phyloP scores from a whole-genome alignment of 2,329 filamentous ascomycete genomes.

The Myotisia sp. region DNA sequence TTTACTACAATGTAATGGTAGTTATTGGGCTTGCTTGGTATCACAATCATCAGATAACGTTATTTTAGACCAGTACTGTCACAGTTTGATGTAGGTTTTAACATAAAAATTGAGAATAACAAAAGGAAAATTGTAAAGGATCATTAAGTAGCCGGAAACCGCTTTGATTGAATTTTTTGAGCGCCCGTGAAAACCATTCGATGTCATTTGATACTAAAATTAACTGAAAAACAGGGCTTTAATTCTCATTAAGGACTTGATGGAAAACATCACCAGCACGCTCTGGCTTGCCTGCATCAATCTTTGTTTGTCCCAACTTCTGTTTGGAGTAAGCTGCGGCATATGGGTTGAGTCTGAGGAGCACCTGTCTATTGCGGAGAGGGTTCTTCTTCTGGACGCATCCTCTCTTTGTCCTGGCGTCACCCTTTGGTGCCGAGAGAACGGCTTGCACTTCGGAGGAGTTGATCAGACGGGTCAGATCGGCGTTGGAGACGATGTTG shows the following conservation, averaged over 20 bases:
- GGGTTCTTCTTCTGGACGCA: constrained; percentile 99
- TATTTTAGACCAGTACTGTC: too few species aligned
- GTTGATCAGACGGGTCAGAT: constrained; percentile 97
- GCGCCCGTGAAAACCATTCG: background rate
- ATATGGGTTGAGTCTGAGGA: constrained; percentile 98
- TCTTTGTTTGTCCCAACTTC: constrained; percentile 60
- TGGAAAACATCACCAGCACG: constrained; percentile 40
- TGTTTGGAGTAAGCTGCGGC: constrained; percentile 79
- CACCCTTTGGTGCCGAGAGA: constrained; percentile 79
- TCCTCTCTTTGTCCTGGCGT: constrained; percentile 74
- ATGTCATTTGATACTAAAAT: too few species aligned
- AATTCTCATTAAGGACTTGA: constrained; percentile 38
- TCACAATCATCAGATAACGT: too few species aligned
- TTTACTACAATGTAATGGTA: too few species aligned
- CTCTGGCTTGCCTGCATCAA: constrained; percentile 48
- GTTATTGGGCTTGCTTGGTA: too few species aligned
- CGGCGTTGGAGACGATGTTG: constrained; percentile 84
- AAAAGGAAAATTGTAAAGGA: constrained; percentile 4
- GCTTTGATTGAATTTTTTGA: background rate
- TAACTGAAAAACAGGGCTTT: constrained; percentile 21
- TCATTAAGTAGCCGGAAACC: too few species aligned
- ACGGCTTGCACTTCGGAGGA: constrained; percentile 96
- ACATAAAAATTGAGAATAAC: constrained; percentile 10
- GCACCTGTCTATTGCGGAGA: constrained; percentile 94
- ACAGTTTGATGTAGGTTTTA: too few species aligned